Evolutionary conservation across 2,329 filamentous ascomycete species (phyloP), one percentile per base, ranked within the genome.

Genomic region (Dothideomycetes sp.): DNA sequence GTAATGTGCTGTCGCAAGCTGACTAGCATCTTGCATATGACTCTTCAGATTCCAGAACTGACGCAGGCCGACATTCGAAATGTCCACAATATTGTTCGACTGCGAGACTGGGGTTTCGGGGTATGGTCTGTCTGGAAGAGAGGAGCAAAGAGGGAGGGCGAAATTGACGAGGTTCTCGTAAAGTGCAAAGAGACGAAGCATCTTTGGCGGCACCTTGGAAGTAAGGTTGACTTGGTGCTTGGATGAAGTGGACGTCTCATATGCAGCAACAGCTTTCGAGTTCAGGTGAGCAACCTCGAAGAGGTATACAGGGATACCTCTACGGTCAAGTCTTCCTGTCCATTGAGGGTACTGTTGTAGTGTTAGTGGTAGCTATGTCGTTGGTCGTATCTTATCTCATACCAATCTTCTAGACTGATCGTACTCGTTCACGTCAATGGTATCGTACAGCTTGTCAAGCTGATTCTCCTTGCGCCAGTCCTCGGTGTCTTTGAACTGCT

Each of bases 1-100:
- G 58, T 95, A 96, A 63, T 95, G 84, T 4, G 88, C 86, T 3
- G 88, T 95, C 4, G 89, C 89, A 40, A 95, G 69, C 44, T 80
- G 76, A 54, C 82, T 88, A 2, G 88, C 88, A 54, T 87, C 82
- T 64, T 95, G 88, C 87, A 96, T 94, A 61, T 95, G 89, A 17
- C 66, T 67, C 68, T 93, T 91, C 46, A 96, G 64, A 62, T 93
- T 93, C 89, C 89, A 95, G 60, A 95, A 95, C 65, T 93, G 87
- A 66, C 84, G 86, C 59, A 96, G 61, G 4, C 85, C 85, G 18
- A 95, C 88, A 11, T 81, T 79, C 12, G 78, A 82, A 47, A 96
- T 86, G 59, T 96, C 89, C 42, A 95, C 87, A 51, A 96, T 94
- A 63, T 95, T 95, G 52, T 84, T 94, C 54, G 82, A 88, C 52